phyloP scores from a whole-genome alignment of 2,329 filamentous ascomycete genomes.

The Akanthomyces muscarius region DNA sequence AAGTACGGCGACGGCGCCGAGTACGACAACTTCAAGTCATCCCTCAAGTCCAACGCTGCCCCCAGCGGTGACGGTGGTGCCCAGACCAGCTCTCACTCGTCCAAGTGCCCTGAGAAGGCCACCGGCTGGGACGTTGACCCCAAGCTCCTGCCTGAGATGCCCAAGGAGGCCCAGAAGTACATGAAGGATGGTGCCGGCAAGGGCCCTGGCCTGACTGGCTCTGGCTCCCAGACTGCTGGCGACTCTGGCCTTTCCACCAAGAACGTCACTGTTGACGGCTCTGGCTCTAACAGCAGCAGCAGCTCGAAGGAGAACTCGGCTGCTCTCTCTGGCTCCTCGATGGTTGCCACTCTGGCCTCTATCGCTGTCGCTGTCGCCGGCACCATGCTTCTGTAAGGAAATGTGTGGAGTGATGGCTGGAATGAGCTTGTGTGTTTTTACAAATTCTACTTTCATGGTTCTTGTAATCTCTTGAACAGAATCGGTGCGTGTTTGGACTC shows the following conservation, averaged over 20 bases:
- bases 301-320: constrained; percentile 24
- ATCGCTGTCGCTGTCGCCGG: constrained; percentile 31
- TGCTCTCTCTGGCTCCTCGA: constrained; percentile 26
- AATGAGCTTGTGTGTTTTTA: constrained; percentile 4
- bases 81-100: constrained; percentile 42
- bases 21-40: constrained; percentile 52
- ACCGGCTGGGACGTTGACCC: constrained; percentile 48
- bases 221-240: constrained; percentile 50
- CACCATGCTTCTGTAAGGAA: constrained; percentile 8
- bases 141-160: constrained; percentile 49
- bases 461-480: constrained; percentile 6
- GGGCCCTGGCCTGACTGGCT: constrained; percentile 50
- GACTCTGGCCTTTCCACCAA: constrained; percentile 45
- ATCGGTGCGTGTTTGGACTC: constrained; percentile 4
- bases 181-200: constrained; percentile 50
- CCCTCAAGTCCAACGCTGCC: constrained; percentile 45
- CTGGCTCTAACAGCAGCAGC: constrained; percentile 27
- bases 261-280: constrained; percentile 32
- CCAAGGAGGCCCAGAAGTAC: constrained; percentile 47
- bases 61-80: constrained; percentile 50
- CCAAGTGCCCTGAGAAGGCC: constrained; percentile 47
- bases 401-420: background rate
- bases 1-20: constrained; percentile 49
- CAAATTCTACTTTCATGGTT: constrained; percentile 9
- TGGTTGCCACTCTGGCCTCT: constrained; percentile 25